Evolutionary conservation across 768 basidiomycete species (phyloP), one percentile per base, ranked within the genome.

Genomic region (Mycena latifolia): DNA sequence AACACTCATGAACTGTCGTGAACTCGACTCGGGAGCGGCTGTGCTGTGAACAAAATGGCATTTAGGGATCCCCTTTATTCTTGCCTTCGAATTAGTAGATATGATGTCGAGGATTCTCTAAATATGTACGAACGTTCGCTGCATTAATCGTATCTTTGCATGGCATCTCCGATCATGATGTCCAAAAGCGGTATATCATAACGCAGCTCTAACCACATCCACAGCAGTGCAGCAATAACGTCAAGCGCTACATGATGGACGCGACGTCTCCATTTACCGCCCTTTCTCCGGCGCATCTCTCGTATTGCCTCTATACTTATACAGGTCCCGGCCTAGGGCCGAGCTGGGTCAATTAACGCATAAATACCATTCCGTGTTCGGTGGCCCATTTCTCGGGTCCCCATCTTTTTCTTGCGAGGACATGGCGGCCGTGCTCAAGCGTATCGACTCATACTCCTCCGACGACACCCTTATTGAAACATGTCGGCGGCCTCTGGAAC

Each of bases 401-500:
- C 35, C 5, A n/a, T n/a, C n/a, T 3, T 41, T 41, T 24, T n/a
- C n/a, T 46, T 41, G 20, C 17, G 28, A 6, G 20, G 31, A 25
- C 37, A 69, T 69, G 58, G 39, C 67, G 31, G 27, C 46, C n/a
- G n/a, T 28, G 11, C 28, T 59, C 62, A 47, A 61, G 61, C 67
- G 63, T 24, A 31, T 63, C 59, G 48, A 65, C 15, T 65, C 66
- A n/a, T 31, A 61, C 39, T 60, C 61, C 15, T 64, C 66, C 24
- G 59, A 67, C 27, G 67, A 61, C 46, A 63, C 69, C 27, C 41
- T 59, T 22, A 47, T 37, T 74, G 67, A 18, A 28, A 20, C 60
- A 20, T 33, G 7, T 41, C 57, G 37, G 24, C 54, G 45, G 15
- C 64, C 47, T 22, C 66, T 78, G 37, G 85, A 90, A 73, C 85